A percentile compares a stretch with the other conserved stretches of the same genome.
These are phyloP conservation scores for Vanilla planifolia DNA, from an alignment of 106 monocot genomes.

Conservation along the genomic window DNA sequence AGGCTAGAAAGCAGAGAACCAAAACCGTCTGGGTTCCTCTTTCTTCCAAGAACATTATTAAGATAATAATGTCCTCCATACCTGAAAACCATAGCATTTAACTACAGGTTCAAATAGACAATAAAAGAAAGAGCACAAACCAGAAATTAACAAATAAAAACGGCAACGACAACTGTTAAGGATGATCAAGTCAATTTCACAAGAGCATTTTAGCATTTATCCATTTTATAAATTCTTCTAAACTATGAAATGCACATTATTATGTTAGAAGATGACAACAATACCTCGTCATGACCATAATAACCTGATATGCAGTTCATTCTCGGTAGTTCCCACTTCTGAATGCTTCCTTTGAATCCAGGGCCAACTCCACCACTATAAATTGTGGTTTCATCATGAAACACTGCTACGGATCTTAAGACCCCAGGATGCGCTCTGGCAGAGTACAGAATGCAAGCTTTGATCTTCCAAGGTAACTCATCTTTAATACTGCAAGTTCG, in stretches of 20 bases:
- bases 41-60: too few species aligned
- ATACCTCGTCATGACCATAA: conserved; percentile 98
- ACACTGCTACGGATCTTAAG: conserved; percentile 61
- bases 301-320: conserved; percentile 85
- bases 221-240: too few species aligned
- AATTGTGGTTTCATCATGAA: conserved; percentile 67
- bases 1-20: too few species aligned
- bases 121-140: too few species aligned
- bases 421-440: conserved; percentile 87
- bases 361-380: conserved; percentile 95
- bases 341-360: conserved; percentile 91
- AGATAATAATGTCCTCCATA: too few species aligned
- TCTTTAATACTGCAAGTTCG: conserved; percentile 49
- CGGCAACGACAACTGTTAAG: too few species aligned
- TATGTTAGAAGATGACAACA: neutral
- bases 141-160: too few species aligned
- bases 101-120: too few species aligned
- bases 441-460: conserved; percentile 72
- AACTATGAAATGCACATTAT: neutral
- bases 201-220: too few species aligned
- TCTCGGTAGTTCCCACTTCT: conserved; percentile 88
- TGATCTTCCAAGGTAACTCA: conserved; percentile 81
- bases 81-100: too few species aligned
- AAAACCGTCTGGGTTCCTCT: too few species aligned
- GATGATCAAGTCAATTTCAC: too few species aligned